Percentiles rank a stretch among this genome's conserved stretches.
Conservation (phyloP, 495 filamentous ascomycete genomes). For the Aspergillus asperescens region DNA sequence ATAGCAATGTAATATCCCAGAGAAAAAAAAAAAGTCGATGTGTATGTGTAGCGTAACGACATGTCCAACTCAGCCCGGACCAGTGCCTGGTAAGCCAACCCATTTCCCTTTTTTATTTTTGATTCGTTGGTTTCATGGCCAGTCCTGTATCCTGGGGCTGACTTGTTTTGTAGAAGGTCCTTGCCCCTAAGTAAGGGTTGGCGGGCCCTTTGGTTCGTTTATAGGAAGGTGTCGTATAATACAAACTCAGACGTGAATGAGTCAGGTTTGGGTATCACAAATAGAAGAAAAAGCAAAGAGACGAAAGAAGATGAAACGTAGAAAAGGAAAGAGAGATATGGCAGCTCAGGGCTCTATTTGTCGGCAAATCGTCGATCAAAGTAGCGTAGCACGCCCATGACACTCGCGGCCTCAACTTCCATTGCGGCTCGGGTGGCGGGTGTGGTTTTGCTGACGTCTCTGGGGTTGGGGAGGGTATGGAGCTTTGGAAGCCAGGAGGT, state of each 20-base stretch:
- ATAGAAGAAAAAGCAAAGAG: constrained; percentile 20
- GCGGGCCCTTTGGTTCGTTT: background rate
- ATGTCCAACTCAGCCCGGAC: background rate
- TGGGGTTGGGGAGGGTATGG: constrained; percentile 49
- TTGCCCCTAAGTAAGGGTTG: background rate
- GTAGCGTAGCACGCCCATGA: constrained; percentile 77
- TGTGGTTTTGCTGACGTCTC: constrained; percentile 26
- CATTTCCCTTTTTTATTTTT: background rate
- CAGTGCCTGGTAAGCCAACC: background rate
- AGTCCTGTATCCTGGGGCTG: background rate
- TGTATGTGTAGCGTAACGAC: constrained; percentile 1
- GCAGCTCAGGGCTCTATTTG: constrained; percentile 25
- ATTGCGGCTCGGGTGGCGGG: constrained; percentile 50
- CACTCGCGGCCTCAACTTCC: constrained; percentile 79
- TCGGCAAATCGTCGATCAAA: constrained; percentile 72
- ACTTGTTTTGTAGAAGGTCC: background rate
- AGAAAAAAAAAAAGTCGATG: background rate
- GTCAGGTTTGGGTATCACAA: constrained; percentile 43
- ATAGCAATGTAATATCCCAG: constrained; percentile 4
- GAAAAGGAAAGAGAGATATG: constrained; percentile 1
- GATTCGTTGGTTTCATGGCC: background rate
- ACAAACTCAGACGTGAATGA: constrained; percentile 33
- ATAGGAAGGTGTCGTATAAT: constrained; percentile 18
- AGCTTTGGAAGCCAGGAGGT: constrained; percentile 71
- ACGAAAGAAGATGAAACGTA: constrained; percentile 10